Base-by-base conservation (phyloP, 2,329 filamentous ascomycete species). In the Metarhizium brunneum region DNA sequence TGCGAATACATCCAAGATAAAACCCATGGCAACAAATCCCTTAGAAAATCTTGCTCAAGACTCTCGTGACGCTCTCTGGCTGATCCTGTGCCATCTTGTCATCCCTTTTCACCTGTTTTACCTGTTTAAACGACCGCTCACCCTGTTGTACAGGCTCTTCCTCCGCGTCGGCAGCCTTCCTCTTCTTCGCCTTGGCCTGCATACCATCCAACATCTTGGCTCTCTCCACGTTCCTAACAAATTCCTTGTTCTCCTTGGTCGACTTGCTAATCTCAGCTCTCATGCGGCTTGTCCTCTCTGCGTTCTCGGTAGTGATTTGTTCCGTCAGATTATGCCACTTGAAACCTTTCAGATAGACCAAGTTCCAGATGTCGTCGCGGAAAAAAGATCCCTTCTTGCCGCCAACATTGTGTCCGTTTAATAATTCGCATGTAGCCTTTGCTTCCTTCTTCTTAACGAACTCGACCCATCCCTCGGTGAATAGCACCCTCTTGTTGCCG, bases 381-480 rank as follows among this genome's bases (percentile, higher is more conserved):
- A 92, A 95, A 68, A 88, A 90, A 51, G 81, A 82, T 13, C 88
- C 81, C 73, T 95, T 95, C 73, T 92, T 92, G 30, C 90, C 90
- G 52, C 89, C 89, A 57, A 94, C 88, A 13, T 81, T 88, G 59
- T 81, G 82, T 47, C 87, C 86, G 66, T 95, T 95, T 52, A 95
- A 76, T 30, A 87, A 78, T 61, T 90, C 86, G 52, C 85, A 88
- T 0, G 83, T 86, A n/a, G 81, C 75, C 68, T 92, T 90, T 40
- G 90, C 90, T 59, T 92, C 85, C 60, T 79, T 79, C 70, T 94
- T 94, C 59, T 80, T 78, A 40, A 83, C 70, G 64, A 92, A 95
- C 69, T 95, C 90, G 32, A 94, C 83, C 90, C 90, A 95, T 49
- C 90, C 90, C 69, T 95, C 90, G 3, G 83, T 86, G 71, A 84